Evolutionary conservation across 2,329 filamentous ascomycete genomes (phyloP), one percentile per base, ranked within the genome.

Genomic region (Clathrospora elynae): DNA sequence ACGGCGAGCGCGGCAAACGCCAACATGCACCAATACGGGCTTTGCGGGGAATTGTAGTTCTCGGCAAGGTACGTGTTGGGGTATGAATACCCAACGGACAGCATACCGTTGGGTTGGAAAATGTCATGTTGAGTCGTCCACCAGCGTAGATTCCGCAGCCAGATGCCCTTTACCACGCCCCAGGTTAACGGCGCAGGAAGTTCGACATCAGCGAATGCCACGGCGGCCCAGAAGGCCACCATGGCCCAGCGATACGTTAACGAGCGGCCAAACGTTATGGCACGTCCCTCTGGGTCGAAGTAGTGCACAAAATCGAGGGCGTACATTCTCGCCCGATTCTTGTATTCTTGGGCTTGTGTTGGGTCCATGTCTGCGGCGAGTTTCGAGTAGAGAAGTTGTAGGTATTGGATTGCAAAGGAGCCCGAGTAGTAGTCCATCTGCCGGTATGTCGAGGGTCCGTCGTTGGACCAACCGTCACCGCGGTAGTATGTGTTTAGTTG

Each of bases 371-470:
- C 78, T 1, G 78, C 83, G 1, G 84, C 85, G 1, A 91, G 70
- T 51, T 87, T 88, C 20, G 86, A 81, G 53, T 91, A 92, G 0
- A 91, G 74, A 0, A 92, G 78, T 64, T 92, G 87, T 4, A 90
- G 72, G 56, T 88, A 88, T 55, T 91, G 87, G 42, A 91, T 92
- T 1, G 87, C 88, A 63, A 90, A 91, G 44, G 85, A 88, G 7
- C 86, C 87, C 1, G 86, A 90, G 68, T 91, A 92, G 62, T 91
- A 91, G 66, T 91, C 87, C 83, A 91, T 90, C 68, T 91, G 87
- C 44, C 88, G 86, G 43, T 90, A 88, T 10, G 83, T 83, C 59
- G 86, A 83, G 0, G 88, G 88, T 0, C 88, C 88, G 62, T 92
- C 88, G 57, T 90, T 89, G 2, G 85, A 89, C 88, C 88, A 92